Conservation (phyloP, 2,329 filamentous ascomycete species). For the Trichoderma semiorbis region DNA sequence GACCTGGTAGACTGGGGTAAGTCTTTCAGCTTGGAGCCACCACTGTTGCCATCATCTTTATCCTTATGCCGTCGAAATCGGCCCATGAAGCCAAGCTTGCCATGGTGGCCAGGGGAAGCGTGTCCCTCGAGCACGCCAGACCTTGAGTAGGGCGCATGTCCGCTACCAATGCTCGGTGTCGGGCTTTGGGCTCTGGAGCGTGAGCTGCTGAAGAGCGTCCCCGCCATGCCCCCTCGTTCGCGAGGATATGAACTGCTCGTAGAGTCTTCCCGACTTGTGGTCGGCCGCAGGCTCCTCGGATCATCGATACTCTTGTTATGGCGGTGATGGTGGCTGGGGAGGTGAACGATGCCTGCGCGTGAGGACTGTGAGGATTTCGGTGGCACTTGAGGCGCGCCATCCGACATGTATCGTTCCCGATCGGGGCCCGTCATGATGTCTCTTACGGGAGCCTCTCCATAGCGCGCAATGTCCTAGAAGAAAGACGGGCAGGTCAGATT, state of each 20-base stretch:
- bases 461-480: constrained; percentile 66
- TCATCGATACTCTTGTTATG: constrained; percentile 71
- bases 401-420: constrained; percentile 59
- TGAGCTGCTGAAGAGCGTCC: constrained; percentile 42
- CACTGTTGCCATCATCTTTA: constrained; percentile 47
- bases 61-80: constrained; percentile 51
- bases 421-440: constrained; percentile 66
- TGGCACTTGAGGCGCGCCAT: constrained; percentile 45
- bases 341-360: constrained; percentile 59
- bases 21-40: constrained; percentile 41
- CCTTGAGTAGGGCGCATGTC: constrained; percentile 45
- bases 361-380: constrained; percentile 62
- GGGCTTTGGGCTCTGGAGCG: constrained; percentile 72
- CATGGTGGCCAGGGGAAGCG: constrained; percentile 55
- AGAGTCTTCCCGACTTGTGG: constrained; percentile 68
- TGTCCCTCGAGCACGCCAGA: constrained; percentile 51
- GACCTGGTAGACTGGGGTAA: constrained; percentile 53
- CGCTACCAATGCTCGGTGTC: constrained; percentile 70
- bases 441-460: constrained; percentile 74
- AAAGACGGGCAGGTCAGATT: constrained; percentile 25
- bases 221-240: constrained; percentile 47
- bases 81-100: constrained; percentile 49
- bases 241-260: constrained; percentile 46
- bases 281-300: constrained; percentile 63
- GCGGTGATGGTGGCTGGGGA: constrained; percentile 61